Base-by-base conservation (phyloP, 805 yeast species). In the Yamadazyma philogaea region DNA sequence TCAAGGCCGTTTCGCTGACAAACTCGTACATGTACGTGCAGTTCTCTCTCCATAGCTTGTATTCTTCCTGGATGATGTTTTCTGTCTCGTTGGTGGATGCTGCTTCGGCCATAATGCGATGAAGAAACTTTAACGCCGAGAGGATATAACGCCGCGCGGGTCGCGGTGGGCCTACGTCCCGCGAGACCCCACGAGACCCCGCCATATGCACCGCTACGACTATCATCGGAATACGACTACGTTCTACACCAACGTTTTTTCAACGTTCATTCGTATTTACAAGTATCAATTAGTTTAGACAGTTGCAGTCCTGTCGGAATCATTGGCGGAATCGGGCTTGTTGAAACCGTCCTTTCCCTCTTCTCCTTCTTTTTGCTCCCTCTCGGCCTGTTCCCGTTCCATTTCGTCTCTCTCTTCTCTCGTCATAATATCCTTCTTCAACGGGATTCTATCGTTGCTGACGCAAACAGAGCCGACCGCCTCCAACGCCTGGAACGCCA, bases 11-110 rank as follows among this genome's bases (percentile, higher is more conserved):
- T 55, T 86, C 93, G 37, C 84, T 79, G 24, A 86, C 87, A 57
- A 82, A 85, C 53, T 85, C 89, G 51, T 86, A 86, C 93, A 86
- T 84, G 52, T 74, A 79, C 10, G 86, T 82, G 50, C 90, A 85
- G 54, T 84, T 86, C 55, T 84, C 79, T 46, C 87, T 74, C 95
- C 95, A 86, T 48, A 85, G 60, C 46, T 82, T 80, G 56, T 86
- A 85, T 57, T 86, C 95, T 50, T 78, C 82, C 46, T 77, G 66
- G 40, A 78, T 74, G 11, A 78, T 67, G 39, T 70, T 54, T 47
- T 72, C 76, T 28, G 60, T 59, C 30, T 66, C 66, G 14, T 45
- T 26, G 43, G 44, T 5, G 34, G 12, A 14, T 28, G 36, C 30
- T 34, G 7, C 18, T 6, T 26, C 28, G 18, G 17, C 8, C 19